phyloP scores from a whole-genome alignment of 306 rosid genomes.

The Gastrolobium villosum region DNA sequence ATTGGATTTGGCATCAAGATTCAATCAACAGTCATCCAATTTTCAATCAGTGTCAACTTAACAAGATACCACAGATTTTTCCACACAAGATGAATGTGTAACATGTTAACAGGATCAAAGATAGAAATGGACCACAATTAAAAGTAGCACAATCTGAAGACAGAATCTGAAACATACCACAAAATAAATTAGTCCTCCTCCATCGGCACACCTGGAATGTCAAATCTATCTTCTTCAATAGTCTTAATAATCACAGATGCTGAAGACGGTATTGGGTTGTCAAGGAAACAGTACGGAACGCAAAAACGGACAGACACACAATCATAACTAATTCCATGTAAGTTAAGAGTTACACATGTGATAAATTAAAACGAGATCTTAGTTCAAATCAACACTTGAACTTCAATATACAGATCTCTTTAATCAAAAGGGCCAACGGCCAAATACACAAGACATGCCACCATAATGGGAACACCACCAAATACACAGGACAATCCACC shows the following conservation, averaged over 20 bases:
- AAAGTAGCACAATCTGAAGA: constrained; percentile 27
- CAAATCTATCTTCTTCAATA: constrained; percentile 83
- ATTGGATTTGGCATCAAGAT: neutral
- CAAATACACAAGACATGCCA: neutral
- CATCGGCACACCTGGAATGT: constrained; percentile 96
- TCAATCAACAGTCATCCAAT: neutral
- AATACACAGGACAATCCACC: neutral
- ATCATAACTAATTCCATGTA: neutral
- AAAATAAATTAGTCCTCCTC: constrained; percentile 63
- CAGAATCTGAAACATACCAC: constrained; percentile 54
- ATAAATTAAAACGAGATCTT: neutral
- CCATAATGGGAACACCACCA: too few species aligned
- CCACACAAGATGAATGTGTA: neutral
- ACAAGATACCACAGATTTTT: neutral
- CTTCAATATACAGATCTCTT: neutral
- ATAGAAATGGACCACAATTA: neutral
- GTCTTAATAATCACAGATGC: constrained; percentile 71
- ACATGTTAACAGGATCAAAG: neutral
- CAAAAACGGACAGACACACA: neutral
- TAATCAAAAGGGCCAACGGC: neutral
- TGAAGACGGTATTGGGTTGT: constrained; percentile 53
- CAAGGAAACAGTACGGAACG: constrained; percentile 46
- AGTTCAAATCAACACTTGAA: neutral
- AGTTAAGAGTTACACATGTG: constrained; percentile 17
- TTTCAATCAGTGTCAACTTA: neutral